Conservation (phyloP, 352 stramenopile species). For the Phytophthora aleatoria region DNA sequence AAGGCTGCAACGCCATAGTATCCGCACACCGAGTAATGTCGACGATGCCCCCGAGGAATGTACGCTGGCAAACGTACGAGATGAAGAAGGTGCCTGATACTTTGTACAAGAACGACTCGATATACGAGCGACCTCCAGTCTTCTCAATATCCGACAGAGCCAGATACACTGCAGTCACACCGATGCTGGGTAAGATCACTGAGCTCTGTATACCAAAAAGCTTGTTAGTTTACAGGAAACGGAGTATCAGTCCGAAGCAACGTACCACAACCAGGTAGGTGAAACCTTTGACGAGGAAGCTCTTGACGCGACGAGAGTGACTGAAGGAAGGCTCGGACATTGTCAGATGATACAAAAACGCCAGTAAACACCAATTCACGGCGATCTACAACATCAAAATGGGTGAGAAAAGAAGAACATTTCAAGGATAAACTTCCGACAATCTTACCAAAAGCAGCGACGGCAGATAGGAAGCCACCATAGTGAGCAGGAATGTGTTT, state of each 20-base stretch:
- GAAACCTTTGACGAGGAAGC: slow-evolving; percentile 80
- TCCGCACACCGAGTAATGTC: slow-evolving; percentile 72
- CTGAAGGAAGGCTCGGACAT: slow-evolving; percentile 74
- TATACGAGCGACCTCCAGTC: slow-evolving; percentile 55
- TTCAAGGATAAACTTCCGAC: neutral
- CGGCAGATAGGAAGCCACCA: slow-evolving; percentile 73
- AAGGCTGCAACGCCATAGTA: slow-evolving; percentile 69
- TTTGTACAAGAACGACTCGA: slow-evolving; percentile 86
- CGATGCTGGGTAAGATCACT: slow-evolving; percentile 79
- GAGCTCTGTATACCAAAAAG: slow-evolving; percentile 52
- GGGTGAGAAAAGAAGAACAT: neutral
- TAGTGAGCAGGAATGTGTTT: slow-evolving; percentile 59
- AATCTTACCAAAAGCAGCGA: slow-evolving; percentile 67
- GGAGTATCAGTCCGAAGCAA: slow-evolving; percentile 1
- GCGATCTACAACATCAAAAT: slow-evolving; percentile 47
- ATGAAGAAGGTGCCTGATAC: slow-evolving; percentile 89
- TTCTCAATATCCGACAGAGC: slow-evolving; percentile 63
- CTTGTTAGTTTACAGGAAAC: neutral
- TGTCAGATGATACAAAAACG: slow-evolving; percentile 69
- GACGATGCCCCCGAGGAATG: slow-evolving; percentile 77
- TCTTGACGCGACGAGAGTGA: slow-evolving; percentile 65
- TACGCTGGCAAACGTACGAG: slow-evolving; percentile 83
- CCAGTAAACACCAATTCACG: slow-evolving; percentile 77
- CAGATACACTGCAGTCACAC: slow-evolving; percentile 78
- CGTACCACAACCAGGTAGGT: slow-evolving; percentile 76